Conservation (phyloP, 768 basidiomycete species). For the Lyophyllum semitale region DNA sequence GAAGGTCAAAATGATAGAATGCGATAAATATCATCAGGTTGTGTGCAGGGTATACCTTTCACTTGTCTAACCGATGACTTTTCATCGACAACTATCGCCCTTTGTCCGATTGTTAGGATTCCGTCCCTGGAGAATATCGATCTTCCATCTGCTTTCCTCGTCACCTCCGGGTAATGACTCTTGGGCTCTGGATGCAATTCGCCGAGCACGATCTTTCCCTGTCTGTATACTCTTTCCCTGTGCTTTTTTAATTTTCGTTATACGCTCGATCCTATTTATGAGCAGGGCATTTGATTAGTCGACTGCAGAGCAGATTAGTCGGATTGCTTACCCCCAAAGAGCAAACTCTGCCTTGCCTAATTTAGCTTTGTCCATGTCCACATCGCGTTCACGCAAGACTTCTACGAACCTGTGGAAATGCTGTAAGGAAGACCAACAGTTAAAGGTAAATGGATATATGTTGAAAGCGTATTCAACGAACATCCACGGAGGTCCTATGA, state of each 20-base stretch:
- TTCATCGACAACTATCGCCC: too few relatives aligned
- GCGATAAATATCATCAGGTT: too few relatives aligned
- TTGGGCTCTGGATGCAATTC: conserved; percentile 26
- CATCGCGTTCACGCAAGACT: conserved; percentile 50
- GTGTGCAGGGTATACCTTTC: too few relatives aligned
- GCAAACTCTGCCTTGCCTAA: conserved; percentile 62
- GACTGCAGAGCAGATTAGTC: not conserved
- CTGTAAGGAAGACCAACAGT: conserved; percentile 27
- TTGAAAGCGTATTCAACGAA: conserved; percentile 20
- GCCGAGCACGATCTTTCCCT: conserved; percentile 33
- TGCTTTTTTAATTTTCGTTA: conserved; percentile 44
- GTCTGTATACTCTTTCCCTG: conserved; percentile 28
- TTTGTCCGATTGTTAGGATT: too few relatives aligned
- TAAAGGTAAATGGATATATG: not conserved
- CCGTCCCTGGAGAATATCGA: too few relatives aligned
- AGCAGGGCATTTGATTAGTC: not conserved
- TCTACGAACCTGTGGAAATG: conserved; percentile 61
- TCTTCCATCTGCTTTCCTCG: not conserved
- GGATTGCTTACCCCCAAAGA: conserved; percentile 47
- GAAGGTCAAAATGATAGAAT: not conserved
- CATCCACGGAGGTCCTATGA: conserved; percentile 54
- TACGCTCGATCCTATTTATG: conserved; percentile 44
- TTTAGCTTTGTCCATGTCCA: conserved; percentile 60
- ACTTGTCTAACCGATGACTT: too few relatives aligned
- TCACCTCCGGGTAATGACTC: not conserved